Conservation (phyloP, 768 basidiomycete genomes). For the Tylopilus intermedius region DNA sequence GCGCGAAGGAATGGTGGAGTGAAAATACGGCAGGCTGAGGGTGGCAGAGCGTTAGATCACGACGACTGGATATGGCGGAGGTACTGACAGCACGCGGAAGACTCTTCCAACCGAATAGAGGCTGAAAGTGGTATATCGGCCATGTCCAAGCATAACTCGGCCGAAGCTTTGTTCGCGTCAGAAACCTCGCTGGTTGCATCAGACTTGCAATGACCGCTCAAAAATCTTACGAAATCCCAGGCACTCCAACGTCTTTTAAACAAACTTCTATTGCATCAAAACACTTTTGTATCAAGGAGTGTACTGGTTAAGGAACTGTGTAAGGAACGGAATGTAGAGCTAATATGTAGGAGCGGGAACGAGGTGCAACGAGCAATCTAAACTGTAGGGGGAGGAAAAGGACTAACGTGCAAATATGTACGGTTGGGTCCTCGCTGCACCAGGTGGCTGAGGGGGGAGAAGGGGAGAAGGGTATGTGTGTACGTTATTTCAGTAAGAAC, state of each 20-base stretch:
- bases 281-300: conserved; percentile 19
- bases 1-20: not conserved
- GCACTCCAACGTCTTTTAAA: not conserved
- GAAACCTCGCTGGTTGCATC: conserved; percentile 1
- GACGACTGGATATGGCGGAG: conserved; percentile 4
- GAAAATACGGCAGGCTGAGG: not conserved
- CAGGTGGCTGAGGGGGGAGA: conserved; percentile 1
- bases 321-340: conserved; percentile 22
- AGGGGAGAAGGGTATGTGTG: conserved; percentile 23
- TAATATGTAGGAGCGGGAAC: conserved; percentile 15
- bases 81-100: conserved; percentile 2
- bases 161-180: conserved; percentile 3
- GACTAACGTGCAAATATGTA: conserved; percentile 21
- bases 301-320: conserved; percentile 22
- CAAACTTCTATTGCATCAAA: conserved; percentile 7
- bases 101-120: not conserved
- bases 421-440: conserved; percentile 18
- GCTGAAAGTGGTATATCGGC: not conserved
- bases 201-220: not conserved
- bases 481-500: conserved; percentile 25
- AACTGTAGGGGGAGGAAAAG: conserved; percentile 2
- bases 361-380: conserved; percentile 24
- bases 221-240: not conserved
- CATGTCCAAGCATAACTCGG: conserved; percentile 6
- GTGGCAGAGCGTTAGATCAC: conserved; percentile 6